A percentile compares a stretch with the other conserved stretches of the same genome.
These are phyloP conservation scores for Taphrina sp. DNA, from an alignment of 1,139 yeast genomes.

Conservation along the genomic window DNA sequence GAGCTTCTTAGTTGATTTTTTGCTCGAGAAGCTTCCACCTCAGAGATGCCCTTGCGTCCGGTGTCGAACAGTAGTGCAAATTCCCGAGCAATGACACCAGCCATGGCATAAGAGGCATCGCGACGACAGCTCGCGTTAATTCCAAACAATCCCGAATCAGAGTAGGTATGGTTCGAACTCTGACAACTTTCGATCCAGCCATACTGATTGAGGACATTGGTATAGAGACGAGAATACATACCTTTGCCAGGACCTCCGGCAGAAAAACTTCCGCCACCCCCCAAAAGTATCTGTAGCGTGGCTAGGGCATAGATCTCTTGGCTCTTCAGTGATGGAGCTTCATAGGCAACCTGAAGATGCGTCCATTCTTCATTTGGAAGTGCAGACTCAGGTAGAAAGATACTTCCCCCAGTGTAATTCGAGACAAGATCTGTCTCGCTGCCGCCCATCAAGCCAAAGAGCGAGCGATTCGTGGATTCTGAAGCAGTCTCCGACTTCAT, in stretches of 20 bases:
- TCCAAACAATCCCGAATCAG: constrained; percentile 90
- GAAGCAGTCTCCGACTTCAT: constrained; percentile 14
- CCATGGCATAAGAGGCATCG: constrained; percentile 31
- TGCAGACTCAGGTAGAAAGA: constrained; percentile 52
- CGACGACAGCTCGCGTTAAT: constrained; percentile 44
- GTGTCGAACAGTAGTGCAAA: constrained; percentile 33
- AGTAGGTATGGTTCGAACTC: constrained; percentile 84
- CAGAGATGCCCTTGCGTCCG: constrained; percentile 57
- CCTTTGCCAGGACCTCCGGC: constrained; percentile 99
- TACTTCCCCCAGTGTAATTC: constrained; percentile 76
- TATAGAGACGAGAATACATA: constrained; percentile 91
- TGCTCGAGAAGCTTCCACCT: constrained; percentile 77
- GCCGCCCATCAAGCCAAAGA: constrained; percentile 3
- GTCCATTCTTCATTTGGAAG: constrained; percentile 55
- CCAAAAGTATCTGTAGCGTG: constrained; percentile 83
- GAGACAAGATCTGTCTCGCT: not conserved
- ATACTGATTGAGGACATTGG: constrained; percentile 84
- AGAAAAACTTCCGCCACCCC: constrained; percentile 96
- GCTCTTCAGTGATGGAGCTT: constrained; percentile 78
- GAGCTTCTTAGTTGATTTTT: constrained; percentile 90
- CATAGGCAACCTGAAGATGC: constrained; percentile 83
- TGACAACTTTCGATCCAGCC: constrained; percentile 88
- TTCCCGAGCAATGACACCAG: constrained; percentile 34
- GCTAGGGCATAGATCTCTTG: constrained; percentile 91
- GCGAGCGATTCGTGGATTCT: not conserved